These are phyloP conservation scores for Tanacetum coccineum DNA, from an alignment of 129 eudicot species.

Conservation along the genomic window DNA sequence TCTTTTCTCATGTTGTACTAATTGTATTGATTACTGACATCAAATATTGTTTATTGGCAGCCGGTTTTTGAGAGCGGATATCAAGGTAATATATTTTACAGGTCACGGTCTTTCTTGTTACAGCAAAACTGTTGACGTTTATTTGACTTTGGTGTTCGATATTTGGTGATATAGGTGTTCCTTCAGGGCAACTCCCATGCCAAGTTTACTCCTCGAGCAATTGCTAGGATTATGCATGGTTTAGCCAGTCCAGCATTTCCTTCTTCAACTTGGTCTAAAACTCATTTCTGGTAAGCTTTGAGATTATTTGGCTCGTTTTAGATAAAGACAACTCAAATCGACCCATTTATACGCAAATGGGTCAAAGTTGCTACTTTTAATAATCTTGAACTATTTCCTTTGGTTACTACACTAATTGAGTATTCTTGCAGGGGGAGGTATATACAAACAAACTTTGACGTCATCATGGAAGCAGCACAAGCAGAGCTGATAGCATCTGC, in stretches of 20 bases:
- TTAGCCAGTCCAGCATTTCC: constrained; percentile 88
- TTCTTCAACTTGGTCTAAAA: constrained; percentile 79
- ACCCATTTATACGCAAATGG: neutral
- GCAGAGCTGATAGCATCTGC: constrained; percentile 67
- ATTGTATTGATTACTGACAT: constrained; percentile 21
- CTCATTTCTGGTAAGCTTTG: constrained; percentile 87
- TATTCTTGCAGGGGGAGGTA: constrained; percentile 82
- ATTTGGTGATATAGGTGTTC: constrained; percentile 59
- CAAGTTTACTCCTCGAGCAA: constrained; percentile 90
- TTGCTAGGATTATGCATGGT: constrained; percentile 97
- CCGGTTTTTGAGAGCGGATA: constrained; percentile 87
- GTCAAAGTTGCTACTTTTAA: neutral
- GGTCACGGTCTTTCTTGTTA: constrained; percentile 11
- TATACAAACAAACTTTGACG: constrained; percentile 58
- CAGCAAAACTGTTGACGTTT: neutral
- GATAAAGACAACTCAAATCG: neutral
- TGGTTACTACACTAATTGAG: constrained; percentile 9
- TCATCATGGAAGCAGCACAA: constrained; percentile 89
- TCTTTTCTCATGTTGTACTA: too few species aligned
- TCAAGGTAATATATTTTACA: constrained; percentile 52
- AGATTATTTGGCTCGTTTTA: neutral
- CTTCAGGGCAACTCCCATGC: constrained; percentile 71
- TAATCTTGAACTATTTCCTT: neutral
- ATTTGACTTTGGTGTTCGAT: constrained; percentile 10
- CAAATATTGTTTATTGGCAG: constrained; percentile 44